A percentile compares a stretch with the other conserved stretches of the same genome.
phyloP scores from a whole-genome alignment of 208 protist species.

The Wallacemonas sp. region DNA sequence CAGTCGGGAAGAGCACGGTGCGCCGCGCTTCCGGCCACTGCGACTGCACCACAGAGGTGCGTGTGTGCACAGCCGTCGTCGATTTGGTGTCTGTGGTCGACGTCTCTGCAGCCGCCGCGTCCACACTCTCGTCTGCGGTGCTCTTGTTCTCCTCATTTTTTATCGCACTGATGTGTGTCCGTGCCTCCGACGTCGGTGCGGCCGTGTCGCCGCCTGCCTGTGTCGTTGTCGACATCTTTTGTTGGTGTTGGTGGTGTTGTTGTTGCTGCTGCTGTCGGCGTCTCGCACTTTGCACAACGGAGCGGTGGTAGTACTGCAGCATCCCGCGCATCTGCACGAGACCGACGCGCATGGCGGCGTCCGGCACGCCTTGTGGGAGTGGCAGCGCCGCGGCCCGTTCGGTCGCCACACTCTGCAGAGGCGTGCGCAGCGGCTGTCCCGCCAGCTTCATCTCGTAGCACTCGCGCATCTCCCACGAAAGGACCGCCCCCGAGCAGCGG shows the following conservation, averaged over 20 bases:
- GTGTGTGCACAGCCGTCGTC: too few species aligned
- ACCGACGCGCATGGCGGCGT: slow-evolving; percentile 26
- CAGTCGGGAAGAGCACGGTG: slow-evolving; percentile 53
- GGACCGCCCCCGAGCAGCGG: slow-evolving; percentile 38
- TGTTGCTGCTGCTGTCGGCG: background rate
- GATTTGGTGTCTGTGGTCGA: too few species aligned
- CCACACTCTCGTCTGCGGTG: too few species aligned
- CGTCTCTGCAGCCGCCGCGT: too few species aligned
- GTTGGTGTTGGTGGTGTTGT: too few species aligned
- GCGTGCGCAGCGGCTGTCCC: slow-evolving; percentile 9
- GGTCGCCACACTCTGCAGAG: background rate
- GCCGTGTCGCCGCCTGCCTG: too few species aligned
- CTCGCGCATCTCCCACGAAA: slow-evolving; percentile 46
- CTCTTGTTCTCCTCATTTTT: too few species aligned
- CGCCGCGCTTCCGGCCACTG: slow-evolving; percentile 16
- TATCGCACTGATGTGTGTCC: too few species aligned
- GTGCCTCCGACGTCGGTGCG: too few species aligned
- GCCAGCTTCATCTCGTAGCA: slow-evolving; percentile 41
- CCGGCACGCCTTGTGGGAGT: slow-evolving; percentile 35
- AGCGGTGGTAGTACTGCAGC: slow-evolving; percentile 58
- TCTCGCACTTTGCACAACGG: slow-evolving; percentile 4
- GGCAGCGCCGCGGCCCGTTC: slow-evolving; percentile 2
- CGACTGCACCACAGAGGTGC: background rate
- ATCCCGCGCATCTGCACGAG: slow-evolving; percentile 45
- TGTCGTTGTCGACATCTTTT: too few species aligned